Evolutionary conservation across 1,284 basidiomycete genomes (phyloP), one percentile per base, ranked within the genome.

Genomic region (Inonotus hispidus): DNA sequence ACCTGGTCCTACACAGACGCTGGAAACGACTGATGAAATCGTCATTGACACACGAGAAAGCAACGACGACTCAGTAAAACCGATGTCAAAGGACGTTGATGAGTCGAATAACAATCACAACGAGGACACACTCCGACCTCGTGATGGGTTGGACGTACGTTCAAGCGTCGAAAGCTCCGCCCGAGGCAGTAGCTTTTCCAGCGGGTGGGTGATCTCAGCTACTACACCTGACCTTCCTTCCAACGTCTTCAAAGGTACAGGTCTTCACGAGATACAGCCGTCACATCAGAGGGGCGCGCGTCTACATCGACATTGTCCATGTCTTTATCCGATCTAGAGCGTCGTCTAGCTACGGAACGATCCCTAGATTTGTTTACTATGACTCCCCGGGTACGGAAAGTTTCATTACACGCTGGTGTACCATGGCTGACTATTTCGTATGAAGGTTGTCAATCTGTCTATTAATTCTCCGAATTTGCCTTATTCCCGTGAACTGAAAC

Each of bases 361-460:
- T 93, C 92, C 3, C 75, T 98, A 37, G 96, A 99, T 73, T 88
- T 99, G 52, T 99, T 99, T 72, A 92, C 93, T 1, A 96, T 99
- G 95, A 83, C 85, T 68, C 90, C 92, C 3, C 95, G 95, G 83
- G 95, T 92, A 67, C 62, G 78, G 74, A 23, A 21, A 21, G 6
- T 43, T 21, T 43, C 16, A n/a, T 43, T 43, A 1, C 16, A 11
- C 21, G 23, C 21, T 49, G n/a, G 46, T 52, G 37, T 8, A 1
- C 58, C 50, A 54, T 56, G 23, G 50, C 35, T 58, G 5, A 50
- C 53, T 54, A 64, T 23, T 47, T 39, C 13, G 56, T 60, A 52
- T 64, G 45, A 71, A 96, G 93, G 82, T 84, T 76, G 95, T 97
- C 66, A 90, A 89, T 66, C 79, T 99, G 56, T 95, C 98, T 76